Conservation (phyloP, 2,329 filamentous ascomycete species). For the Arthrobotrys entomopaga region DNA sequence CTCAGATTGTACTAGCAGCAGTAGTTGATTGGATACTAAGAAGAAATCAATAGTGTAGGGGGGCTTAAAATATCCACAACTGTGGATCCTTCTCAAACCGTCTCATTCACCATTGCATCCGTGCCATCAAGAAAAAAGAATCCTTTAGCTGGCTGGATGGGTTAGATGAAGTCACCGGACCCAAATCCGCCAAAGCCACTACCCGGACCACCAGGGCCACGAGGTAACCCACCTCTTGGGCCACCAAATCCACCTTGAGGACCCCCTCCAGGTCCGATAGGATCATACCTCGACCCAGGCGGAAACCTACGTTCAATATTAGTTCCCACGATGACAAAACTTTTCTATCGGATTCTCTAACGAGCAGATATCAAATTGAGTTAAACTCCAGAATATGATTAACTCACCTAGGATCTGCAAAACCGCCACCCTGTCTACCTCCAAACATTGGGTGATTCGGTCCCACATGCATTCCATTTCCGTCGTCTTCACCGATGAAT, state of each 20-base stretch:
- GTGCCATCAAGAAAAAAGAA: constrained; percentile 29
- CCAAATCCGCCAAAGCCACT: constrained; percentile 56
- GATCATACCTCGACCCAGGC: constrained; percentile 91
- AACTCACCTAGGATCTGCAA: constrained; percentile 37
- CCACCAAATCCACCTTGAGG: constrained; percentile 64
- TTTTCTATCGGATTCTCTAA: background rate
- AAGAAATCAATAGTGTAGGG: constrained; percentile 22
- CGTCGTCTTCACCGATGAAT: constrained; percentile 68
- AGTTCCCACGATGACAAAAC: constrained; percentile 64
- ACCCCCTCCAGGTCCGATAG: constrained; percentile 75
- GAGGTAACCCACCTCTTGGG: constrained; percentile 47
- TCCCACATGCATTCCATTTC: constrained; percentile 92
- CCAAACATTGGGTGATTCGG: constrained; percentile 90
- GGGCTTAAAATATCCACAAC: constrained; percentile 23
- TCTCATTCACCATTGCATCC: constrained; percentile 14
- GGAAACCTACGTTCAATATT: constrained; percentile 72
- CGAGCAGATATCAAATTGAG: background rate
- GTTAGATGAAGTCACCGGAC: constrained; percentile 69
- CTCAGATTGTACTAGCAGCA: constrained; percentile 3
- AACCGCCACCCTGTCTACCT: constrained; percentile 65
- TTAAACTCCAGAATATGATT: background rate
- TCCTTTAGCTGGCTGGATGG: constrained; percentile 30
- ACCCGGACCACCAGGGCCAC: constrained; percentile 66
- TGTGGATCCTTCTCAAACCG: constrained; percentile 23
- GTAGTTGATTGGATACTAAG: constrained; percentile 23